A percentile compares a stretch with the other conserved stretches of the same genome.
phyloP scores from a whole-genome alignment of 2,329 filamentous ascomycete genomes.

The Trichoderma breve region DNA sequence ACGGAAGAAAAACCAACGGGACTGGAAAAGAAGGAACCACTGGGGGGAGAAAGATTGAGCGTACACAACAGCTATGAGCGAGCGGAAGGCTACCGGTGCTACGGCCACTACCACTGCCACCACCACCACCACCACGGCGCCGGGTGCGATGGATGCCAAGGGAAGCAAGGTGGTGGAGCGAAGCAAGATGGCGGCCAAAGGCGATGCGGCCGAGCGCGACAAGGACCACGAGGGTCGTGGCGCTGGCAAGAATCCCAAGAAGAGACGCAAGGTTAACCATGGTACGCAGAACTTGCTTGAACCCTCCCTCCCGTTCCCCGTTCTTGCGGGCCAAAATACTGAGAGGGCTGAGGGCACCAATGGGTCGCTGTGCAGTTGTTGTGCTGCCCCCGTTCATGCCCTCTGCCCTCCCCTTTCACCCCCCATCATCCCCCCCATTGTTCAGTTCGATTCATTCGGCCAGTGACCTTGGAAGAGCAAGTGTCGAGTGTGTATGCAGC shows the following conservation, averaged over 20 bases:
- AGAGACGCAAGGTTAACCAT: conserved; percentile 86
- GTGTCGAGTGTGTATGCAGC: conserved; percentile 15
- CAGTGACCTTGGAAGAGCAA: neutral
- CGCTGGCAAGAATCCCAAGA: conserved; percentile 64
- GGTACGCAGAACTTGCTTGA: conserved; percentile 54
- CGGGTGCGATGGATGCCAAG: conserved; percentile 31
- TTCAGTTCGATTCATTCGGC: neutral
- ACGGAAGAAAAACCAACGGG: neutral
- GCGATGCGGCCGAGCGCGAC: conserved; percentile 33
- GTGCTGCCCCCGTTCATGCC: neutral
- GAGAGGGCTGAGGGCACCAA: neutral
- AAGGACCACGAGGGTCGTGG: conserved; percentile 29
- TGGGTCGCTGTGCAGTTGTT: neutral
- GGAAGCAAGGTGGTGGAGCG: conserved; percentile 30
- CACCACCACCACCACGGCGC: conserved; percentile 17
- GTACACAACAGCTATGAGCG: conserved; percentile 31
- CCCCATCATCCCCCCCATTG: neutral
- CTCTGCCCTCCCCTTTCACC: neutral
- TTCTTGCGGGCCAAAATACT: neutral
- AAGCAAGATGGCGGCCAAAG: conserved; percentile 28
- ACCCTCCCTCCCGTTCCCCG: neutral
- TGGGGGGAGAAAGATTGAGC: neutral
- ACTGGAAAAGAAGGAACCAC: neutral
- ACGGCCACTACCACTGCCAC: neutral
- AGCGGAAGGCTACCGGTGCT: conserved; percentile 33